A percentile compares a stretch with the other conserved stretches of the same genome.
These are phyloP conservation scores for Phyllosticta ampelicida DNA, from an alignment of 2,329 filamentous ascomycete species.

Conservation along the genomic window DNA sequence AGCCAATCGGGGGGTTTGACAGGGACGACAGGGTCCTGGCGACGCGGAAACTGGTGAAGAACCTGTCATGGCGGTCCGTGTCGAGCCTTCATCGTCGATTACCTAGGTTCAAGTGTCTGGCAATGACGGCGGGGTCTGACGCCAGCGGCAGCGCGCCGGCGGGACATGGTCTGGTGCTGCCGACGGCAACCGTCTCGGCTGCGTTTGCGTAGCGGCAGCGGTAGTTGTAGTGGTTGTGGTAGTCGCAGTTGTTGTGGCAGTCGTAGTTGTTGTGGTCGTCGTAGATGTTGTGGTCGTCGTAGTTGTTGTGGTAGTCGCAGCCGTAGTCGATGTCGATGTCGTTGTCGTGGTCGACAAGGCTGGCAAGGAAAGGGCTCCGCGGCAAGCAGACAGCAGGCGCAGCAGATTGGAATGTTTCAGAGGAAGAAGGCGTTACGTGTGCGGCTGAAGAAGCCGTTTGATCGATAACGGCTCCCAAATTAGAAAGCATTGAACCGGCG, in stretches of 20 bases:
- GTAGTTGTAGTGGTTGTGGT: no score
- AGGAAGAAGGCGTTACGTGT: background rate
- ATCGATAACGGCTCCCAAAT: background rate
- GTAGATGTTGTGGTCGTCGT: no score
- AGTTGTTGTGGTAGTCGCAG: no score
- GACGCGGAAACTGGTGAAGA: background rate
- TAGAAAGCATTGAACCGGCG: background rate
- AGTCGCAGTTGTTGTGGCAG: no score
- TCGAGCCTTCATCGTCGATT: background rate
- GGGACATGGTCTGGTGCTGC: no score
- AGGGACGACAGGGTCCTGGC: background rate
- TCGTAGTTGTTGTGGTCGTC: no score
- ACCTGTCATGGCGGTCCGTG: background rate
- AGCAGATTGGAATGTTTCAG: background rate
- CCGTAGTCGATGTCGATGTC: no score
- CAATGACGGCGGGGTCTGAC: background rate
- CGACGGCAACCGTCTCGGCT: no score
- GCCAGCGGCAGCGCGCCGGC: no score
- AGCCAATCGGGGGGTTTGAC: background rate
- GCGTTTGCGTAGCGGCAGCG: no score
- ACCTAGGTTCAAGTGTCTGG: background rate
- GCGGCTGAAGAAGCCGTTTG: background rate
- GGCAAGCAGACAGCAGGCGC: background rate
- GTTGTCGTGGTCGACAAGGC: no score
- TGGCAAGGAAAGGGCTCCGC: background rate